phyloP scores from a whole-genome alignment of 352 stramenopile species.

The Phytophthora pseudosyringae region DNA sequence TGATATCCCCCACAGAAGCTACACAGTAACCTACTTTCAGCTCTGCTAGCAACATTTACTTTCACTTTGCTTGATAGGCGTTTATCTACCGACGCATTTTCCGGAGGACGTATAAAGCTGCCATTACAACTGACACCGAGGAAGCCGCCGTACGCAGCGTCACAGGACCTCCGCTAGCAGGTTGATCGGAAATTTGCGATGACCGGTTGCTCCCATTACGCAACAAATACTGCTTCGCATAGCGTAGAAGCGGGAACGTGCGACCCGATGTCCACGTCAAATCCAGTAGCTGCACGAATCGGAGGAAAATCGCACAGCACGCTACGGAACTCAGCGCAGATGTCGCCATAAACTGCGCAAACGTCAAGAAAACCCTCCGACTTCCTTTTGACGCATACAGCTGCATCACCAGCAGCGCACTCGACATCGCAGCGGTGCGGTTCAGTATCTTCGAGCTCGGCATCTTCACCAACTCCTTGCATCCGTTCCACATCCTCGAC shows the following conservation, averaged over 20 bases:
- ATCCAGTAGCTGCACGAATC: constrained; percentile 57
- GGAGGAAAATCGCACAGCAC: constrained; percentile 59
- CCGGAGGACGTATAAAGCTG: constrained; percentile 36
- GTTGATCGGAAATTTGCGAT: constrained; percentile 26
- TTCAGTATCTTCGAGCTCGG: constrained; percentile 67
- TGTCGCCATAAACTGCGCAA: constrained; percentile 62
- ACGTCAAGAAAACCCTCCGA: constrained; percentile 60
- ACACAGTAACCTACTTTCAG: background rate
- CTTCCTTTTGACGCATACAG: constrained; percentile 73
- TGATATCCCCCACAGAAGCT: background rate
- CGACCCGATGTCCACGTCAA: constrained; percentile 32
- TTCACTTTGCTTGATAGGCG: background rate
- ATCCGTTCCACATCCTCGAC: constrained; percentile 60
- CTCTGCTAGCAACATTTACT: background rate
- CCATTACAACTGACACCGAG: constrained; percentile 39
- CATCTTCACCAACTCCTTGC: constrained; percentile 64
- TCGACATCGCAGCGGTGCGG: constrained; percentile 73
- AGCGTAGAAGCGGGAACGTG: constrained; percentile 43
- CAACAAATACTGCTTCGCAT: constrained; percentile 50
- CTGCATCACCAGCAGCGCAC: constrained; percentile 74
- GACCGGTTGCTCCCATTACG: constrained; percentile 33
- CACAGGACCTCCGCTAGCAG: constrained; percentile 13
- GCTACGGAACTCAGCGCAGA: constrained; percentile 76
- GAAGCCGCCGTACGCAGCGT: constrained; percentile 37
- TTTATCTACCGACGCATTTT: constrained; percentile 35